Percentiles rank a stretch among this genome's conserved stretches.
Conservation (phyloP, 1,284 basidiomycete species). For the Cutaneotrichosporon mucoides region DNA sequence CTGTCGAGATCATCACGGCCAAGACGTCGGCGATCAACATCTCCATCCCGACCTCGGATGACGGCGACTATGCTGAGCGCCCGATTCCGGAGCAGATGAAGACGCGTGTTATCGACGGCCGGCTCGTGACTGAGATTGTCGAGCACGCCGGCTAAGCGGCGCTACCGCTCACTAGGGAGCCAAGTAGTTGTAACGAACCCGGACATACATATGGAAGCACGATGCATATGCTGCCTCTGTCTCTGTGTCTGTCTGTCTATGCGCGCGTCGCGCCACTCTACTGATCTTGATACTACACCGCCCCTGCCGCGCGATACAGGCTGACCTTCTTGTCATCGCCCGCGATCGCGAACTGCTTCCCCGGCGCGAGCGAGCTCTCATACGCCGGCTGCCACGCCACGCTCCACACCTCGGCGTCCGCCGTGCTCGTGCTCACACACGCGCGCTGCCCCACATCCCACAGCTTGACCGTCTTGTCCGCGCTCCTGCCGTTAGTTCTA, state of each 20-base stretch:
- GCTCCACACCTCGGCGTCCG: slow-evolving; percentile 79
- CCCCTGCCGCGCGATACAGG: slow-evolving; percentile 54
- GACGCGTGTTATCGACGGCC: slow-evolving; percentile 76
- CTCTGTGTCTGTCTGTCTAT: too few relatives aligned
- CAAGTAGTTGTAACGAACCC: neutral
- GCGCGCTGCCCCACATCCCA: slow-evolving; percentile 78
- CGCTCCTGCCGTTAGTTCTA: slow-evolving; percentile 55
- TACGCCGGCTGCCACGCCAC: slow-evolving; percentile 70
- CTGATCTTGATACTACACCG: slow-evolving; percentile 5
- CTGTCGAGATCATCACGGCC: slow-evolving; percentile 83
- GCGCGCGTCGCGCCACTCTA: neutral
- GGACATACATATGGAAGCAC: too few relatives aligned
- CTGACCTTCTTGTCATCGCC: slow-evolving; percentile 73
- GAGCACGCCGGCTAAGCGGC: slow-evolving; percentile 68
- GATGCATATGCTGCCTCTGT: neutral
- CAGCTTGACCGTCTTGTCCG: slow-evolving; percentile 77
- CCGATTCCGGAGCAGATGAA: slow-evolving; percentile 95
- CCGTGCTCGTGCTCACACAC: slow-evolving; percentile 70
- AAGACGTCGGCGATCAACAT: slow-evolving; percentile 96
- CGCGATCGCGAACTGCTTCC: slow-evolving; percentile 67
- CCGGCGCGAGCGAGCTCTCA: slow-evolving; percentile 54
- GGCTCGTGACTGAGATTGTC: slow-evolving; percentile 79
- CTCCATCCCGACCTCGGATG: slow-evolving; percentile 72
- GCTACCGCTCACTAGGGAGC: neutral
- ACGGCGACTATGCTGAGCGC: slow-evolving; percentile 86